phyloP scores from a whole-genome alignment of 495 filamentous ascomycete species.

The Daldinia bambusicola region DNA sequence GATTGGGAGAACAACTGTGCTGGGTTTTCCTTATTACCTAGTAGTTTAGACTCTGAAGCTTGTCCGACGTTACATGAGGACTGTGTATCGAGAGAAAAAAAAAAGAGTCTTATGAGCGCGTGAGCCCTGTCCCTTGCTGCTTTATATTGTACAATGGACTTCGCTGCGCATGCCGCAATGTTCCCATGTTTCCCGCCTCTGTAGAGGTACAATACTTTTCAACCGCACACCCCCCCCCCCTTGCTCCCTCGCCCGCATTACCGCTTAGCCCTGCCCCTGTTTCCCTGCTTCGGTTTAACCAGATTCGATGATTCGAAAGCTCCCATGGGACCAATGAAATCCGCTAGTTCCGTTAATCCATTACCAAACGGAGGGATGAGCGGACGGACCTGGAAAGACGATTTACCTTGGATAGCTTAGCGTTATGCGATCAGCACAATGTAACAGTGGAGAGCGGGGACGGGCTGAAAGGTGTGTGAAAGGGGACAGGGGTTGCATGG shows the following conservation, averaged over 20 bases:
- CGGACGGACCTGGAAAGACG: conserved; percentile 35
- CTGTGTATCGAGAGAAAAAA: conserved; percentile 17
- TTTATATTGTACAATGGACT: conserved; percentile 29
- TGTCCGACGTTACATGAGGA: conserved; percentile 14
- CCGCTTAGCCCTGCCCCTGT: conserved; percentile 31
- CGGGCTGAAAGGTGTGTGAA: conserved; percentile 29
- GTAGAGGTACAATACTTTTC: conserved; percentile 16
- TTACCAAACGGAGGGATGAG: conserved; percentile 46
- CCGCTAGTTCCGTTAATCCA: conserved; percentile 34
- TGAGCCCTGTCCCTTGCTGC: conserved; percentile 42
- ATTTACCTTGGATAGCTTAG: conserved; percentile 37
- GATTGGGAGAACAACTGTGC: conserved; percentile 6
- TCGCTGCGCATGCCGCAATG: conserved; percentile 16
- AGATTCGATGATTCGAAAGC: conserved; percentile 40
- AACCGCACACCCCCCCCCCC: conserved; percentile 13
- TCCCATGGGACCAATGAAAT: conserved; percentile 45
- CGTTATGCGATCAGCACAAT: conserved; percentile 35
- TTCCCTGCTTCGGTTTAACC: conserved; percentile 41
- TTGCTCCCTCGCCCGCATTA: conserved; percentile 42
- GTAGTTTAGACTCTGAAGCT: background rate
- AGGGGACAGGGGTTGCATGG: background rate
- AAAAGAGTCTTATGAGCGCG: conserved; percentile 25
- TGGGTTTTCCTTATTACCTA: background rate
- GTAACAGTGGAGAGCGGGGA: conserved; percentile 40
- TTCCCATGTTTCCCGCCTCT: conserved; percentile 31